Evolutionary conservation across 345 rosid genomes (phyloP), one percentile per base, ranked within the genome.

Genomic region (Acer saccharum): DNA sequence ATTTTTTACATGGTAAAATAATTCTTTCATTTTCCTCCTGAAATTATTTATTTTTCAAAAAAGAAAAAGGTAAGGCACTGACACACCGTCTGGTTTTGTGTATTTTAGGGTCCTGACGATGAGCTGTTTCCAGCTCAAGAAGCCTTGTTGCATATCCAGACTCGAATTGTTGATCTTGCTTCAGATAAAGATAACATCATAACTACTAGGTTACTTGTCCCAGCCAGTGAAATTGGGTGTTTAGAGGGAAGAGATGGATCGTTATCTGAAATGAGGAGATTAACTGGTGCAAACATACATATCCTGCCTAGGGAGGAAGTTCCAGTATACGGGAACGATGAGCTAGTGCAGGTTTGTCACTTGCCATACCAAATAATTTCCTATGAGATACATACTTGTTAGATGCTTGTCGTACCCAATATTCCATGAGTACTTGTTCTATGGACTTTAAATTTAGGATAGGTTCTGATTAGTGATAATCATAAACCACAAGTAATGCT

Each of bases 121-220:
- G 96, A 87, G 82, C 76, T 97, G 72, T 97, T 94, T 84, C 98
- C 99, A 68, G 98, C 98, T 60, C 99, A 97, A 88, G 99, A 94
- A 87, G 99, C 99, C 68, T 82, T 97, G 78, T 86, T 97, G 84
- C 99, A 97, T 81, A 94, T 97, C 81, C 99, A 97, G 80, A 93
- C 93, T 82, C 90, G 82, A 46, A 97, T 97, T 46, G 83, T 86
- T 18, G 97, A 97, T 85, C 93, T 92, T 71, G 64, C 81, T 69
- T 86, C 93, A 9, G 98, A 93, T 82, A 87, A 89, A 83, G 99
- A 91, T 27, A 88, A 88, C 79, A 71, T 88, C 16, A 75, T 92
- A 76, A 93, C 89, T 62, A 97, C 99, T 39, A 89, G 92, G 74
- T 69, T 97, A 71, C 87, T 97, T 72, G 84, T 97, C 80, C 79